Base-by-base conservation (phyloP, 1,139 yeast species). In the Ashbya aceris region DNA sequence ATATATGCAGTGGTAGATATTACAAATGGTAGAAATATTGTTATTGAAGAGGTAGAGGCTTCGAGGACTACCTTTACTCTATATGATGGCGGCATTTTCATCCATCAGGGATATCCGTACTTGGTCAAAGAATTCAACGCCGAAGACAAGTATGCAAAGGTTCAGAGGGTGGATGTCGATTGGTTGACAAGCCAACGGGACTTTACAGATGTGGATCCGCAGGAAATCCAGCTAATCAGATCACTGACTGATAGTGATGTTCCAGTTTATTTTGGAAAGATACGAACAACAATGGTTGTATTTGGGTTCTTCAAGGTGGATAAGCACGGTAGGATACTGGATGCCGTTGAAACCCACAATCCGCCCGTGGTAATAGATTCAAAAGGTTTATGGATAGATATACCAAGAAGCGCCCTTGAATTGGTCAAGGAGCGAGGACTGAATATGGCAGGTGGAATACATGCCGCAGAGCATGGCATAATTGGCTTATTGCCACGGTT, bases 141-240 rank as follows among this genome's bases (percentile, higher is more conserved):
- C 0, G 84, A 83, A 28, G 81, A 76, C 10, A 72, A 71, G 43
- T 84, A 66, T 61, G 97, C 97, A 0, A 81, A 80, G 48, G 96
- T 89, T 2, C 80, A 77, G 51, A 65, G 95, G 44, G 96, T 89
- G 0, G 79, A 82, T 52, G 97, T 91, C 8, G 95, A 89, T 49
- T 91, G 98, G 96, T 74, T 77, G 1, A 91, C 99, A 0, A 73
- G 74, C 40, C 97, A 91, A 56, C 68, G 98, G 43, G 98, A 93
- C 60, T 91, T 73, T 52, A 85, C 96, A 0, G 95, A 91, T 60
- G 82, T 89, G 9, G 97, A 93, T 58, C 96, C 99, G 0, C 61
- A 71, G 27, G 82, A 80, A 53, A 81, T 82, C 39, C 87, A 83
- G 51, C 63, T 69, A 42, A 74, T 83, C 7, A 69, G 83, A 44